Base-by-base conservation (phyloP, 2,329 filamentous ascomycete species). In the Neodidymelliopsis sp. region DNA sequence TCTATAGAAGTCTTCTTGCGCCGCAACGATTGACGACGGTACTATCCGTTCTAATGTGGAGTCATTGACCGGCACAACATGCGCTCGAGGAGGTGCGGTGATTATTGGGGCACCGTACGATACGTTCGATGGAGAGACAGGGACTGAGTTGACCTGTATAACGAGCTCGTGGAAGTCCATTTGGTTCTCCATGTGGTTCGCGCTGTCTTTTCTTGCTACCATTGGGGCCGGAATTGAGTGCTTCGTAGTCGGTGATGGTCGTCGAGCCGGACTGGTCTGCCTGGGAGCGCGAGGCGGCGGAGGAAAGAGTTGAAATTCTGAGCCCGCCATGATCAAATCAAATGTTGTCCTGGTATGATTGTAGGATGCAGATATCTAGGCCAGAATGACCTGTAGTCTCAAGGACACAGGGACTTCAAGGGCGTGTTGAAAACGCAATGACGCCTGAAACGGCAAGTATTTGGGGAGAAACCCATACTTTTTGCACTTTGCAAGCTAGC, bases 101-200 rank as follows among this genome's bases (percentile, higher is more conserved):
- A 69, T 49, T 22, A 57, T 35, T 36, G 62, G 42, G 19, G 56
- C 58, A 22, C 60, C 51, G 29, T 60, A 56, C 49, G 63, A 59
- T 38, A 59, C 53, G 25, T 53, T 62, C n/a, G 66, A 60, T 10
- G 67, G 63, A 8, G 70, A 70, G 7, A 68, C 62, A 30, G 68
- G 67, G n/a, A 66, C 63, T 15, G 71, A 70, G 40, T 72, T 70
- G 62, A 74, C 69, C 44, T 73, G 70, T 13, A 74, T 67, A 35
- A 74, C 57, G 34, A 74, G 67, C 43, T 73, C 70, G 44, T 74
- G 72, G 36, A 74, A 72, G 56, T 74, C 70, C 27, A 56, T 49
- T 33, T 64, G 63, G 34, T 63, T 52, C 30, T 67, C 69, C 19
- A 62, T 55, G 40, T 53, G 63, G 43, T 66, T 65, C 41, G 64